Evolutionary conservation across 352 stramenopile genomes (phyloP), one percentile per base, ranked within the genome.

Genomic region (Phytophthora hybrid): DNA sequence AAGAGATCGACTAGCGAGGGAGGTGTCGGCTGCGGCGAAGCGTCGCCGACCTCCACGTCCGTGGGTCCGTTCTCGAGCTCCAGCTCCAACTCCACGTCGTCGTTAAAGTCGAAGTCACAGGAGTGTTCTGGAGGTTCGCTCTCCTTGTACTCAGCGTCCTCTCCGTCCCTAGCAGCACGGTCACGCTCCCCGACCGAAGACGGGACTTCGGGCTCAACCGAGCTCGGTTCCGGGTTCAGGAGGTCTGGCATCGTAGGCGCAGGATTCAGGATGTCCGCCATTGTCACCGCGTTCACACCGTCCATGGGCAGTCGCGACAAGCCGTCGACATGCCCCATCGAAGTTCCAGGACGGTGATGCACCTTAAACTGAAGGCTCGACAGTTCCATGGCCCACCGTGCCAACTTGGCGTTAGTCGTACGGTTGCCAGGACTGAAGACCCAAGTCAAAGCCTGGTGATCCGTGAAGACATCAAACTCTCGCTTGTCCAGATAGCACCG

Each of bases 311-410:
- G 21, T 4, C 46, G 59, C 4, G 59, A 59, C 29, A 66, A 13
- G 16, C 59, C 59, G 13, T 66, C 59, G 9, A 55, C 60, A 26
- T 67, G 60, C 0, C 32, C 49, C 47, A 67, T 60, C 9, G 39
- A 18, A 3, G 31, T 67, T 14, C 49, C 49, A 4, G 60, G 29
- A 5, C 52, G 52, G 14, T 59, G 60, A 34, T 59, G 46, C 5
- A 67, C 47, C 21, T 60, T 59, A 19, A 59, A 59, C 18, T 52
- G 60, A 9, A 60, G 14, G 31, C 59, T 56, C 1, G 60, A 67
- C 2, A 60, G 19, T 13, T 67, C 60, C 60, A 59, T 60, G 2
- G 34, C 49, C 49, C 60, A 67, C 34, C 49, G n/a, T 7, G 60
- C 60, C 32, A 67, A 10, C 19, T 67, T 60, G 5, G 60, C 29